Percentiles rank a stretch among this genome's conserved stretches.
phyloP scores from a whole-genome alignment of 495 filamentous ascomycete species.

The Xylaria venustula region DNA sequence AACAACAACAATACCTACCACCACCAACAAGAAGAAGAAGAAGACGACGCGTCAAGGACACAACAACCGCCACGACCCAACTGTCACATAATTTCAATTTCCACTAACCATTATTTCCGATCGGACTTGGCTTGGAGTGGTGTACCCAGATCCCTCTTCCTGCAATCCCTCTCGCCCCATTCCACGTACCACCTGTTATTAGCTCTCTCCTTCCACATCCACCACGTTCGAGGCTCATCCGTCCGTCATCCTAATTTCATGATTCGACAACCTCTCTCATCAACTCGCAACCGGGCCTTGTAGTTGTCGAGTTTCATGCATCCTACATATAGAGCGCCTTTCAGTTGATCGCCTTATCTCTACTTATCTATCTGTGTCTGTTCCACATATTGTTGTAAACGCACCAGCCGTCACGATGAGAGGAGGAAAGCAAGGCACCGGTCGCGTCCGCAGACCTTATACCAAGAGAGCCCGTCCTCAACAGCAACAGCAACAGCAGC shows the following conservation, averaged over 20 bases:
- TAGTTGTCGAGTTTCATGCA: slow-evolving; percentile 1
- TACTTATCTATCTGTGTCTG: slow-evolving; percentile 1
- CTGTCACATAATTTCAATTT: not conserved
- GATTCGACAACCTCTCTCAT: not conserved
- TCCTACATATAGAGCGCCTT: not conserved
- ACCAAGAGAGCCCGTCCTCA: slow-evolving; percentile 9
- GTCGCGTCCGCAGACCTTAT: slow-evolving; percentile 11
- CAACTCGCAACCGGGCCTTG: not conserved
- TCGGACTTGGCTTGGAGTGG: slow-evolving; percentile 2
- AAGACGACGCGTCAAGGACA: slow-evolving; percentile 8
- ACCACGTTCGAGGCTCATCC: not conserved
- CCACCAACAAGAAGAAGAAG: not conserved
- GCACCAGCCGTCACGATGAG: slow-evolving; percentile 7
- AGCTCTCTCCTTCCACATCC: not conserved
- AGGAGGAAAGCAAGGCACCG: slow-evolving; percentile 5
- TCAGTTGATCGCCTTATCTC: not conserved
- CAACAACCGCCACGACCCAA: not conserved
- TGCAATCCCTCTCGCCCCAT: not conserved
- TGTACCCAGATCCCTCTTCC: not conserved
- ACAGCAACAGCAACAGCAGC: not conserved
- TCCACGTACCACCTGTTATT: not conserved
- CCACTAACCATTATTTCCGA: slow-evolving; percentile 2
- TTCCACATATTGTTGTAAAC: slow-evolving; percentile 6
- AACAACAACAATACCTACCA: no score
- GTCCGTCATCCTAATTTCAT: not conserved